Evolutionary conservation across 352 stramenopile genomes (phyloP).

Genomic region (Phytopythium cucurbitacearum): DNA sequence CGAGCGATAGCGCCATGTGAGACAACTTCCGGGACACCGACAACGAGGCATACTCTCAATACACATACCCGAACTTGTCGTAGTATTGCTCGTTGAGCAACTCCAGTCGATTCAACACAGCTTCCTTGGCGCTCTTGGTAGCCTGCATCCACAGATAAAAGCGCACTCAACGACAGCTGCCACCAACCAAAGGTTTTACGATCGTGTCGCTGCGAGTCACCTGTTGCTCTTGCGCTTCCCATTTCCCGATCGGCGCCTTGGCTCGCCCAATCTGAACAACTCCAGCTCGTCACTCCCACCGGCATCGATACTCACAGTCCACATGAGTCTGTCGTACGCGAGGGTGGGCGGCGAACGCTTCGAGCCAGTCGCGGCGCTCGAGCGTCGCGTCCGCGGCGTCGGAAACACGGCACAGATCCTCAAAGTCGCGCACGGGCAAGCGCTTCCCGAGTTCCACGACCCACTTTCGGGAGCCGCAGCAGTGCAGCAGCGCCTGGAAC

Average conservation of each 20-base stretch:
- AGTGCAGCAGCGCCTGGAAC: constrained; percentile 45
- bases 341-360: constrained; percentile 65
- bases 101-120: constrained; percentile 51
- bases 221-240: constrained; percentile 75
- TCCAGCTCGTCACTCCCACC: not conserved
- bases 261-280: constrained; percentile 50
- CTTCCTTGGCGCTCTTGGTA: constrained; percentile 46
- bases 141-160: constrained; percentile 16
- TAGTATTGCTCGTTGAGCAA: constrained; percentile 64
- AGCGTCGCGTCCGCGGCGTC: constrained; percentile 37
- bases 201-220: constrained; percentile 8
- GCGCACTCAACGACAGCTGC: not conserved
- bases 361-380: constrained; percentile 52
- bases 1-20: not conserved
- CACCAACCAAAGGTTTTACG: not conserved
- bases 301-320: not conserved
- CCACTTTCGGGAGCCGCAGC: constrained; percentile 58
- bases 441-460: constrained; percentile 28
- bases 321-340: constrained; percentile 21
- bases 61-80: constrained; percentile 57
- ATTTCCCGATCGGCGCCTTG: constrained; percentile 62
- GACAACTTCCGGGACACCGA: not conserved
- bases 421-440: constrained; percentile 38
- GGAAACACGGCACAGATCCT: constrained; percentile 32
- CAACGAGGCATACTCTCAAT: constrained; percentile 35